These are phyloP conservation scores for Boletus subparvulus DNA, from an alignment of 768 basidiomycete species.

Conservation along the genomic window DNA sequence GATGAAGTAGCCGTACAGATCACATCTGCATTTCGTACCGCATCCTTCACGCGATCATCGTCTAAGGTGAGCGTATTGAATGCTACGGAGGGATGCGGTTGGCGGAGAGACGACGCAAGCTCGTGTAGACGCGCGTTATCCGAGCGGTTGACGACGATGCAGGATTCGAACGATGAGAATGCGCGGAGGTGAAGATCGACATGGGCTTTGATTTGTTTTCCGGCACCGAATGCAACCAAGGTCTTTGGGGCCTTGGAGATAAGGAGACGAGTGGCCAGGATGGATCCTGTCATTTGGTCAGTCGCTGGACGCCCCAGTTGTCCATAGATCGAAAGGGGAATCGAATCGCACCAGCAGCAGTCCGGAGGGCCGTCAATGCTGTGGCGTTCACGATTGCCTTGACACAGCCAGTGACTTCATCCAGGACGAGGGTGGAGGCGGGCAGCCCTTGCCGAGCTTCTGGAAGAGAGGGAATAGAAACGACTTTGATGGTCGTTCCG, in stretches of 20 bases:
- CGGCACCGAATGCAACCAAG: slow-evolving; percentile 70
- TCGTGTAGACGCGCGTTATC: slow-evolving; percentile 44
- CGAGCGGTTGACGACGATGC: slow-evolving; percentile 66
- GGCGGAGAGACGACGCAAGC: slow-evolving; percentile 35
- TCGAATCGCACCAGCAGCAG: slow-evolving; percentile 65
- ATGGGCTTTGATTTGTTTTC: slow-evolving; percentile 68
- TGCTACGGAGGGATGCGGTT: slow-evolving; percentile 25
- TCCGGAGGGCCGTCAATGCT: slow-evolving; percentile 74
- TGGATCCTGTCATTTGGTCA: slow-evolving; percentile 49
- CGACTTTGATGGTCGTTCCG: slow-evolving; percentile 80
- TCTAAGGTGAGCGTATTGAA: slow-evolving; percentile 13
- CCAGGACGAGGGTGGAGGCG: slow-evolving; percentile 72
- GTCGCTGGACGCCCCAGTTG: background rate
- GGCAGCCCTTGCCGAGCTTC: slow-evolving; percentile 60
- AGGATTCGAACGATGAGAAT: slow-evolving; percentile 51
- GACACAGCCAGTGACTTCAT: slow-evolving; percentile 66
- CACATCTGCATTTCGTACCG: slow-evolving; percentile 36
- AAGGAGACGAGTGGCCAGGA: slow-evolving; percentile 62
- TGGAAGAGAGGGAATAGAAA: slow-evolving; percentile 58
- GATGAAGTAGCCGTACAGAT: slow-evolving; percentile 78
- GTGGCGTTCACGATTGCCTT: slow-evolving; percentile 79
- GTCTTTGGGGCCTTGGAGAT: slow-evolving; percentile 39
- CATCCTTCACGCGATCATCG: slow-evolving; percentile 10
- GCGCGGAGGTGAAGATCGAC: slow-evolving; percentile 57
- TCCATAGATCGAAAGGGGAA: background rate